Base-by-base conservation (phyloP, 176 grass and related monocot genomes). In the Olyra latifolia region DNA sequence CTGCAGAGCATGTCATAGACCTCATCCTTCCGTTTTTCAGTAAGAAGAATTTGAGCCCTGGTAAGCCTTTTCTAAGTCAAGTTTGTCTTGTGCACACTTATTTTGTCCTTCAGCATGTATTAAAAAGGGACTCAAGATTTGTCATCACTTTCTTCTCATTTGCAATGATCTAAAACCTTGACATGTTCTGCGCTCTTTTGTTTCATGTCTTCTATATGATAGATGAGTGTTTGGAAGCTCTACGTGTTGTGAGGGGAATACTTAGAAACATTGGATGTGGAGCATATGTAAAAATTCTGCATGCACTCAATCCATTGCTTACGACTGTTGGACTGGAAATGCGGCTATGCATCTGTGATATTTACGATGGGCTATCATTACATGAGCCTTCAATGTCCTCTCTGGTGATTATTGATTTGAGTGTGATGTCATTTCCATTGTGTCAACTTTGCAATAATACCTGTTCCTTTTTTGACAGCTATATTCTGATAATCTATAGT, bases 21-120 rank as follows among this genome's bases (percentile, higher is more conserved):
- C 85, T 98, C 47, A 83, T 98, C 66, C 88, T 98, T 82, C 95
- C 90, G 12, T 84, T 94, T 93, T 92, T 98, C 69, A 93, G 66
- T 70, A 98, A 93, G 69, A 94, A 92, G 80, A 83, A 85, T 68
- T 79, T 77, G 17, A 98, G 68, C 23, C 44, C 86, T 78, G 92
- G 95, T 94, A 83, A 62, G 81, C 24, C 30, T 78, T 82, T 55
- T 30, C 45, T 43, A 64, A 75, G 52, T 80, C 45, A 79, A 60
- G 30, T 73, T 84, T 49, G 8, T 79, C 79, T 46, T 72, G 20
- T 79, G 69, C 22, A 27, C 54, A 45, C 20, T 13, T 48, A 44
- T 50, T 47, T 81, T 80, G 52, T 69, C 39, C 66, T 55, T 88
- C 41, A 71, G 81, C 58, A 58, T 88, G 27, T 40, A 58, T 38